Base-by-base conservation (phyloP, 2,329 filamentous ascomycete genomes). In the Xenoacremonium recifei region DNA sequence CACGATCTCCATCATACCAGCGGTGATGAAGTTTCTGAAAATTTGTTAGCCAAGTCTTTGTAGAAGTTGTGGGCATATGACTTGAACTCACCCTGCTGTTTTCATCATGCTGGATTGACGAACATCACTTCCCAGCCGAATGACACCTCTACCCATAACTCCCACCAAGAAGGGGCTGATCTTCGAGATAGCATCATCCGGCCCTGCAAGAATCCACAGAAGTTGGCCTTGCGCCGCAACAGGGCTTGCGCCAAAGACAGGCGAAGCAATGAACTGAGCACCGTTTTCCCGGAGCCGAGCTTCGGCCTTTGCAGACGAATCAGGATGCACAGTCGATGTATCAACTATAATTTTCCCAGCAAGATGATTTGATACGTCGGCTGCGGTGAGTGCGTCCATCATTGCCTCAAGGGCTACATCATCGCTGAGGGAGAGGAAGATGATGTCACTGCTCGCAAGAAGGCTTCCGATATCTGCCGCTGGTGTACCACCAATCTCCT, bases 171-270 rank as follows among this genome's bases (percentile, higher is more conserved):
- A 67, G 0, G 73, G 71, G 0, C 44, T 53, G 6, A 75, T 58
- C 0, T 46, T 42, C 5, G 61, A 35, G 0, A 72, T 55, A 2
- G 68, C 66, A 5, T 48, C 43, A 0, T 55, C 35, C 0, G 70
- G 62, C 0, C 74, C 75, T 0, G 72, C 72, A 5, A 73, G 45
- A 0, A 71, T 66, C 40, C 73, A 69, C n/a, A 78, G 57, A 2
- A 77, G 59, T 30, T 68, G 61, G 1, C 72, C 73, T 13, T 68
- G 55, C 1, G 62, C 64, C 1, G 75, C 75, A n/a, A 73, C 63
- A 0, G 72, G 67, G 1, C 72, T 73, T 4, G 72, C 71, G 6
- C 75, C 75, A 42, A 77, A 78, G 0, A 77, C 74, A 0, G 75
- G 75, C 0, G 65, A 61, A 0, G 72, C 65, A 20, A 76, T 54